Evolutionary conservation across 768 basidiomycete genomes (phyloP).

Genomic region (Gymnopilus dilepis): DNA sequence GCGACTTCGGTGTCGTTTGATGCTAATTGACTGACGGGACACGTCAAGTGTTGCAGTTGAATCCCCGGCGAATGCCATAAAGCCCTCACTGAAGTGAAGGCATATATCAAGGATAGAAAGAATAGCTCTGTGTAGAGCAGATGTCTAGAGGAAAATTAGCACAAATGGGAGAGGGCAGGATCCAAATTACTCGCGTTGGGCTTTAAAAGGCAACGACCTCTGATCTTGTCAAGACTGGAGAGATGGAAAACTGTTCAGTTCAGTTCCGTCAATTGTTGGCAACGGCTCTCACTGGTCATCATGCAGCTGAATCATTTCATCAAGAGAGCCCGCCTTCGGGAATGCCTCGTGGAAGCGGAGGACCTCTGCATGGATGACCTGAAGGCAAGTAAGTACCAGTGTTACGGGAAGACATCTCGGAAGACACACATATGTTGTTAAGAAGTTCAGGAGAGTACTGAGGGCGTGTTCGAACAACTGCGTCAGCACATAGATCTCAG

Average conservation of each 20-base stretch:
- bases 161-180: neutral
- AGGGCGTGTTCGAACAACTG: neutral
- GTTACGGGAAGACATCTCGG: neutral
- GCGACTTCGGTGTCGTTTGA: slow-evolving; percentile 66
- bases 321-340: slow-evolving; percentile 62
- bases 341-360: slow-evolving; percentile 63
- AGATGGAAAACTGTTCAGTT: slow-evolving; percentile 1
- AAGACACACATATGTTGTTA: slow-evolving; percentile 71
- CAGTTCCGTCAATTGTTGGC: neutral
- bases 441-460: slow-evolving; percentile 70
- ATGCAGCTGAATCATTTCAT: slow-evolving; percentile 76
- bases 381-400: slow-evolving; percentile 6
- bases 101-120: slow-evolving; percentile 76
- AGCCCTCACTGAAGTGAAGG: slow-evolving; percentile 69
- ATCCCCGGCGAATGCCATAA: slow-evolving; percentile 64
- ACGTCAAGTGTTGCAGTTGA: slow-evolving; percentile 63
- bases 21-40: slow-evolving; percentile 53
- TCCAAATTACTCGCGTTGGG: slow-evolving; percentile 48
- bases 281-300: slow-evolving; percentile 62
- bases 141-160: slow-evolving; percentile 50
- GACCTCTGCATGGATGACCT: slow-evolving; percentile 76
- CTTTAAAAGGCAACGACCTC: slow-evolving; percentile 67
- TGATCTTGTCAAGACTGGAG: slow-evolving; percentile 62
- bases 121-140: slow-evolving; percentile 67
- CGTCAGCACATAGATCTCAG: neutral